Evolutionary conservation across 768 basidiomycete species (phyloP).

Genomic region (Mycena pura): DNA sequence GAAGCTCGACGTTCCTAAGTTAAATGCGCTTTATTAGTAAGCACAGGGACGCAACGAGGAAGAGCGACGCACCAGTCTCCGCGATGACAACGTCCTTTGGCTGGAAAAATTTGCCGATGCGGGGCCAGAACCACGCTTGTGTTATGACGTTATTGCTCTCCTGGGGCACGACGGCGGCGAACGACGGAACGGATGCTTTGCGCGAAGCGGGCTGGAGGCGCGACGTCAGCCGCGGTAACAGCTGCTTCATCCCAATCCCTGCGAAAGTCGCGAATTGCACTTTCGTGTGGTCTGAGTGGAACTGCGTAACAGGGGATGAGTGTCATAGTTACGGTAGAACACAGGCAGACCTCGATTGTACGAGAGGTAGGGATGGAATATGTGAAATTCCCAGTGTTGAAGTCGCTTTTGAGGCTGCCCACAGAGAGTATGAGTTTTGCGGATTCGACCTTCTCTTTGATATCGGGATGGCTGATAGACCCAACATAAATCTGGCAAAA

Average conservation of each 20-base stretch:
- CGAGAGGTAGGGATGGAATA: slow-evolving; percentile 66
- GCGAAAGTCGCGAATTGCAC: slow-evolving; percentile 70
- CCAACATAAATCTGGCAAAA: slow-evolving; percentile 74
- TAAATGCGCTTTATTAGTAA: background rate
- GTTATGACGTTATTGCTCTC: slow-evolving; percentile 63
- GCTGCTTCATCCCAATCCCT: slow-evolving; percentile 75
- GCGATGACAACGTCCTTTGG: slow-evolving; percentile 79
- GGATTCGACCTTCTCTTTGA: slow-evolving; percentile 75
- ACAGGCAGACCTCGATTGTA: slow-evolving; percentile 65
- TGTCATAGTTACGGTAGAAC: background rate
- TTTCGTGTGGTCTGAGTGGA: slow-evolving; percentile 77
- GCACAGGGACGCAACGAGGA: background rate
- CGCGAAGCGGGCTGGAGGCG: slow-evolving; percentile 51
- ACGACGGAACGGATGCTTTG: slow-evolving; percentile 54
- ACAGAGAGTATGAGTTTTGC: slow-evolving; percentile 80
- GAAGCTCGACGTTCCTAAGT: slow-evolving; percentile 76
- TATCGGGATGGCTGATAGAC: slow-evolving; percentile 64
- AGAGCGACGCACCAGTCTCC: slow-evolving; percentile 70
- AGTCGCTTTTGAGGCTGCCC: slow-evolving; percentile 75
- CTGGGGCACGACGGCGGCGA: slow-evolving; percentile 52
- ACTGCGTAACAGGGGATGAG: slow-evolving; percentile 44
- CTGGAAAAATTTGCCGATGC: slow-evolving; percentile 73
- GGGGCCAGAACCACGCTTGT: slow-evolving; percentile 88
- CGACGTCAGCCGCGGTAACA: slow-evolving; percentile 75
- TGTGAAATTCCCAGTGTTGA: slow-evolving; percentile 89